Base-by-base conservation (phyloP, 192 early-diverging fungal species). In the Coemansia erecta region DNA sequence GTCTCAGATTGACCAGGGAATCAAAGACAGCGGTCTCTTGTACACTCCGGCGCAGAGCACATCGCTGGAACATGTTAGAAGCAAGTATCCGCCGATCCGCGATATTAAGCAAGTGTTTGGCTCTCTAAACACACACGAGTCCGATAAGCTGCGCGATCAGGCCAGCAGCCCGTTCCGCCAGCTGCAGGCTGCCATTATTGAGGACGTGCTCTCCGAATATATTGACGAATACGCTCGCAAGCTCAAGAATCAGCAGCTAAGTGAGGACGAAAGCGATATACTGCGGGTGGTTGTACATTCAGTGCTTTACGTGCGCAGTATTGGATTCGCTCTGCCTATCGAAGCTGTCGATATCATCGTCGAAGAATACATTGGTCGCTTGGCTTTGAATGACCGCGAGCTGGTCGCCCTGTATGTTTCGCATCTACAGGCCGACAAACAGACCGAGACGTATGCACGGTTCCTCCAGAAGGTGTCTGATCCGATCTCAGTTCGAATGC, bases 231-330 rank as follows among this genome's bases (percentile, higher is more conserved):
- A 58, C 19, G 61, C 69, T 13, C 35, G 42, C 31, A 53, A 21
- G 14, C 44, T 71, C 35, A 31, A 52, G 5, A 11, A 42, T 17
- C 45, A 40, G 12, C 48, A 40, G 11, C 50, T 64, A 21, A 33
- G 1, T 17, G 63, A 58, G 0, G 39, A 17, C 2, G 63, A 69
- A 19, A 9, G 15, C 68, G 24, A 85, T 35, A 63, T 90, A 44
- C 63, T 93, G 41, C 87, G 90, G 14, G 83, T 94, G 53, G 64
- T 89, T 41, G 81, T 85, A 0, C 89, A 93, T 54, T 72, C 85
- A 8, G 78, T 87, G 5, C 68, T 92, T n/a, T 66, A 83, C 15
- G 54, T 91, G n/a, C 85, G 83, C 7, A 70, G 75, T 14, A 74
- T 84, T n/a, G 80, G 81, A 5, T 70, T 82, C 23, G 58, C 50